Base-by-base conservation (phyloP, 371 early-diverging fungal genomes). In the Lichtheimia hyalospora region DNA sequence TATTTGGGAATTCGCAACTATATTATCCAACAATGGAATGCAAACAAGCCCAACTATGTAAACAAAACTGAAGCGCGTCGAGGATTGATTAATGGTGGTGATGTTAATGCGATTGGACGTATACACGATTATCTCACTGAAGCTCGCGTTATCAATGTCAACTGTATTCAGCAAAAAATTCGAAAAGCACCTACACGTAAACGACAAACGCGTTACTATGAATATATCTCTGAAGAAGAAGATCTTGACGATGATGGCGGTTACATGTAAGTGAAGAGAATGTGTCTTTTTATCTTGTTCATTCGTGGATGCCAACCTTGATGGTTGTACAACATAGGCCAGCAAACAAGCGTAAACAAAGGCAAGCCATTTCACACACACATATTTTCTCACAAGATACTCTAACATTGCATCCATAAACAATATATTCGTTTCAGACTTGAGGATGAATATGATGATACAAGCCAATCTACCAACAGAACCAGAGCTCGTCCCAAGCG, bases 81-180 rank as follows among this genome's bases (percentile, higher is more conserved):
- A 52, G 73, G 70, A 5, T 52, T 79, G 3, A 68, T 69, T 27
- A 85, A 89, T 63, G 88, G 87, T 60, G 96, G 96, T 23, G 96
- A 95, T 65, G 96, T 96, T 15, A 93, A 96, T 69, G 95, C 95
- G 2, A 92, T 96, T 41, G 87, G 92, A 2, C 80, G 96, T 3
- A 90, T 96, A 5, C 96, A 95, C 68, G 67, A 83, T 14, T 96
- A 89, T 70, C 71, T 96, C 16, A 94, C 95, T 61, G 68, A 67
- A 13, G 68, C 86, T 20, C 89, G 89, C 6, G 88, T 84, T 13
- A 95, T 96, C 63, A 96, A 96, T 63, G 72, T 84, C 10, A 81
- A 78, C 40, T 60, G 60, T 43, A 14, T 27, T 6, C 43, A 16
- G 5, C 16, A 44, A 13, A 51, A 49, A 27, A 20, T 50, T 23